Conservation (phyloP, 2,329 filamentous ascomycete species). For the Ilyonectria destructans region DNA sequence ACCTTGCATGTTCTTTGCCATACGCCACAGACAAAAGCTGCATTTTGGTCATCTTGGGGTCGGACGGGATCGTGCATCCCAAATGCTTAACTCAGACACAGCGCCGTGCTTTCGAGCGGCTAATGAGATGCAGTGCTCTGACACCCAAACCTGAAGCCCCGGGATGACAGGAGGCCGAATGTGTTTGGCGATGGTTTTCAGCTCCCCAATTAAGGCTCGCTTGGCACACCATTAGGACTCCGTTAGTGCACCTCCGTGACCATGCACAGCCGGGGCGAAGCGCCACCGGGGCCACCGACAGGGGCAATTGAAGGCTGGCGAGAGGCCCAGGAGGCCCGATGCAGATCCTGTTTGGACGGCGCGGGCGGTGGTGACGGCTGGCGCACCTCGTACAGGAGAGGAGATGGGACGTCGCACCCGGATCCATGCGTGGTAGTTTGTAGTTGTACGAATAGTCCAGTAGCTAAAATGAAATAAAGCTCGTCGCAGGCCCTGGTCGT, state of each 20-base stretch:
- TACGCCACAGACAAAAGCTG: not conserved
- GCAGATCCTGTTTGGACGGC: constrained; percentile 2
- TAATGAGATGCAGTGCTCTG: not conserved
- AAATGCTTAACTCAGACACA: not conserved
- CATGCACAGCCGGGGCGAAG: constrained; percentile 24
- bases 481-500: constrained; percentile 13
- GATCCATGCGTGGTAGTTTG: not conserved
- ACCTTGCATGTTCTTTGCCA: not conserved
- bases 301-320: not conserved
- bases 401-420: not conserved
- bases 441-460: not conserved
- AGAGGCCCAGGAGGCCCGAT: not conserved
- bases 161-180: not conserved
- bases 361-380: not conserved
- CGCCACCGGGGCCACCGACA: constrained; percentile 36
- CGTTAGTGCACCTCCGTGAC: constrained; percentile 25
- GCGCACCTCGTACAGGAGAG: not conserved
- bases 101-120: not conserved
- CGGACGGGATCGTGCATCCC: not conserved
- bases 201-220: constrained; percentile 28
- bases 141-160: not conserved
- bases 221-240: constrained; percentile 35
- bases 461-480: constrained; percentile 22
- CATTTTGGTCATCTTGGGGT: no score
- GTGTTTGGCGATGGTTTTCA: constrained; percentile 16